Base-by-base conservation (phyloP, 2,329 filamentous ascomycete genomes). In the Colletotrichum agaves region DNA sequence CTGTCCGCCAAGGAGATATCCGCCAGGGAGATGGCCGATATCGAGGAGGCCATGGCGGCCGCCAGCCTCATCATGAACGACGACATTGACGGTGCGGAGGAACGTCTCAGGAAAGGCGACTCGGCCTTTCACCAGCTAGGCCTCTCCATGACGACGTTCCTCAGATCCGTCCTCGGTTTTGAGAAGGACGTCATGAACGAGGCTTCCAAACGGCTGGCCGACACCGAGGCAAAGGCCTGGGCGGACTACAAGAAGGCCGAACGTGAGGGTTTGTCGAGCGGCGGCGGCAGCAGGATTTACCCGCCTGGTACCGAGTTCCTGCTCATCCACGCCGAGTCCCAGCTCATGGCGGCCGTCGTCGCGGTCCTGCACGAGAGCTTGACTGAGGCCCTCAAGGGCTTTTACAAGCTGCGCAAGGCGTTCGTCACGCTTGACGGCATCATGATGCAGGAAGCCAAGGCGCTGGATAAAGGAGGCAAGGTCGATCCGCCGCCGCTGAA, bases 91-190 rank as follows among this genome's bases (percentile, higher is more conserved):
- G 90, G 88, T 43, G 96, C 96, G 5, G 93, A 97, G 80, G 84
- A 84, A 68, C 88, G 89, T 46, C 84, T 97, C 39, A 86, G 87
- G 57, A 87, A 90, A 72, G 90, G 92, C 49, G 86, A 87, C 72
- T 97, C 94, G 5, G 88, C 93, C n/a, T 98, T 97, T 76, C 96
- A 99, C 79, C 83, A 91, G 82, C 85, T 98, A 37, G 94, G 94
- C 33, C 85, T 90, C 71, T 91, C 93, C 59, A 90, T 97, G 37
- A 90, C 94, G 19, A 89, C 88, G 49, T 98, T 98, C 77, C 90
- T 98, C 79, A 87, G 90, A 72, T 94, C 94, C 17, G 91, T 96
- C 2, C 82, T 98, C 1, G 94, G 94, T 2, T 96, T 97, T 74
- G 96, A 98, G 79, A 94, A 97, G 78, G 90, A 96, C 3, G 86